phyloP scores from a whole-genome alignment of 441 rosid species.

The Erysimum cheiri region DNA sequence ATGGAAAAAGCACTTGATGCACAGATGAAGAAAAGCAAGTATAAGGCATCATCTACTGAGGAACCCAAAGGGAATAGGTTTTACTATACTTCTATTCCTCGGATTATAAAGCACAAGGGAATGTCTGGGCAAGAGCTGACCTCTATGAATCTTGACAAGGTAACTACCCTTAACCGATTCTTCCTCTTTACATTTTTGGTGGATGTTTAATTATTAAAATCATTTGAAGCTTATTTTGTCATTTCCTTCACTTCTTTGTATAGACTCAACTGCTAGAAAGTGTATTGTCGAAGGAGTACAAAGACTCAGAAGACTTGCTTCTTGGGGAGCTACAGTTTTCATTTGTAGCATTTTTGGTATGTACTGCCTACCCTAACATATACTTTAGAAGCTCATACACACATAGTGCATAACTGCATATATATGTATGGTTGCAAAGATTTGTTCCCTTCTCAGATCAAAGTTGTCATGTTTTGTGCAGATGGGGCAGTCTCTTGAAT shows the following conservation, averaged over 20 bases:
- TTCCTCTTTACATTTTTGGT: background rate
- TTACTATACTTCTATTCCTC: constrained; percentile 81
- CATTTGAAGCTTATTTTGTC: constrained; percentile 17
- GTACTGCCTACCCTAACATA: constrained; percentile 23
- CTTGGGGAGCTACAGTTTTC: constrained; percentile 94
- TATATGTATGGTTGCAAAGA: background rate
- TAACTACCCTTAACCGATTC: constrained; percentile 4
- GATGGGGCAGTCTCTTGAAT: constrained; percentile 96
- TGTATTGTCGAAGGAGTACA: constrained; percentile 61
- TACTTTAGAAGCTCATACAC: background rate
- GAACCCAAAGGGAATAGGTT: constrained; percentile 57
- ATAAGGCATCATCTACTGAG: constrained; percentile 49
- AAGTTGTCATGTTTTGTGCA: constrained; percentile 49
- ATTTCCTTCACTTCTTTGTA: constrained; percentile 24
- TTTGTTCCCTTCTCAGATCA: constrained; percentile 12
- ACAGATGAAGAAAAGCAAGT: constrained; percentile 66
- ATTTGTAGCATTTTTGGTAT: constrained; percentile 86
- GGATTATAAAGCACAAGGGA: constrained; percentile 68
- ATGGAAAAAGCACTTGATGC: constrained; percentile 75
- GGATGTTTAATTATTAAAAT: constrained; percentile 16
- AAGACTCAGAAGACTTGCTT: constrained; percentile 74
- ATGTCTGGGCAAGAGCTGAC: constrained; percentile 72
- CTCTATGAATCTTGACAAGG: constrained; percentile 94
- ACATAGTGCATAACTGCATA: background rate
- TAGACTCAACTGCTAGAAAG: constrained; percentile 77